These are phyloP conservation scores for Cryomyces minteri DNA, from an alignment of 495 filamentous ascomycete species.

Conservation along the genomic window DNA sequence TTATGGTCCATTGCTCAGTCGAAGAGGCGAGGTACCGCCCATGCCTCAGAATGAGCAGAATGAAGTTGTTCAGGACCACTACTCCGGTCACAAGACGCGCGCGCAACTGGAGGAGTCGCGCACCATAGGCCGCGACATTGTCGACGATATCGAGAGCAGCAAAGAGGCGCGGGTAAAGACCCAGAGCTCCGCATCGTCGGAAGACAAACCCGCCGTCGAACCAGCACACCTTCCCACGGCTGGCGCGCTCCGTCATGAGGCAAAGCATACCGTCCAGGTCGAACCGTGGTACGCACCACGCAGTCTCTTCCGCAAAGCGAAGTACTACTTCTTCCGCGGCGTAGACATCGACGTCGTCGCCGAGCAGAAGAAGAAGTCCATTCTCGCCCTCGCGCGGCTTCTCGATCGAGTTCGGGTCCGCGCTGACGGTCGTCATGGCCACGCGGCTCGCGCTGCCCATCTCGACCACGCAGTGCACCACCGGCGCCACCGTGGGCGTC, in stretches of 20 bases:
- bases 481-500: slow-evolving; percentile 42
- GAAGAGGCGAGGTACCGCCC: slow-evolving; percentile 21
- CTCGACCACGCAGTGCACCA: slow-evolving; percentile 43
- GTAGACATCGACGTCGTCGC: slow-evolving; percentile 12
- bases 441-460: slow-evolving; percentile 38
- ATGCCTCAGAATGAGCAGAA: slow-evolving; percentile 18
- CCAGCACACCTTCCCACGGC: too few relatives aligned
- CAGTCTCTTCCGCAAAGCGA: slow-evolving; percentile 5
- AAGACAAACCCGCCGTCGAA: too few relatives aligned
- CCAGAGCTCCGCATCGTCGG: too few relatives aligned
- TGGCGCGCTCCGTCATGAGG: too few relatives aligned
- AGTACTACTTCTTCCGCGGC: slow-evolving; percentile 8
- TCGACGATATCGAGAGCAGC: too few relatives aligned
- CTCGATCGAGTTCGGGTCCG: slow-evolving; percentile 49
- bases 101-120: neutral
- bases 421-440: slow-evolving; percentile 49
- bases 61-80: neutral
- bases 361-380: slow-evolving; percentile 2
- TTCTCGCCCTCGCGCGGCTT: slow-evolving; percentile 34
- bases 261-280: too few relatives aligned
- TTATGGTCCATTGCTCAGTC: slow-evolving; percentile 7
- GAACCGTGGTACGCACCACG: neutral
- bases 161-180: too few relatives aligned
- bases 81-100: neutral
- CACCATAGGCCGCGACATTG: neutral